A percentile compares a stretch with the other conserved stretches of the same genome.
phyloP scores from a whole-genome alignment of 1,139 yeast species.

The Tardiomyces blankii region DNA sequence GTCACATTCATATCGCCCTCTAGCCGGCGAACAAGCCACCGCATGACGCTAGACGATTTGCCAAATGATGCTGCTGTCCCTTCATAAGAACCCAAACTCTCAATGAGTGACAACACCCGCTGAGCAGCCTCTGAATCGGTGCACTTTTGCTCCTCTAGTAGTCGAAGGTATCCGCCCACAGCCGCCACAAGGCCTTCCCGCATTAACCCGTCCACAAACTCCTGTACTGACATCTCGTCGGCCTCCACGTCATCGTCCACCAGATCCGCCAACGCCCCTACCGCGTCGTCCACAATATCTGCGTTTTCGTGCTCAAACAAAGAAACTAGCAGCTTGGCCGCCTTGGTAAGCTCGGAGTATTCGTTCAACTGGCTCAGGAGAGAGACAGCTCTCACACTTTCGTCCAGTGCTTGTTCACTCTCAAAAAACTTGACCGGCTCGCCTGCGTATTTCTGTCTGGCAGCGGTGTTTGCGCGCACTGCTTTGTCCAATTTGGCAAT shows the following conservation, averaged over 20 bases:
- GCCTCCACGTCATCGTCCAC: slow-evolving; percentile 14
- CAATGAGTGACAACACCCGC: slow-evolving; percentile 2
- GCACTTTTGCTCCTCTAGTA: slow-evolving; percentile 8
- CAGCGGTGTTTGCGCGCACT: slow-evolving; percentile 19
- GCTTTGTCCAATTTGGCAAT: slow-evolving; percentile 18
- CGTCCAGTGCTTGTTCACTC: slow-evolving; percentile 15
- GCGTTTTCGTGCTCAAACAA: slow-evolving; percentile 25
- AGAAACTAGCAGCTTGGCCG: slow-evolving; percentile 18
- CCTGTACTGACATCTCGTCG: slow-evolving; percentile 4
- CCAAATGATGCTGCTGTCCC: not conserved
- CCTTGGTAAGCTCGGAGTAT: slow-evolving; percentile 21
- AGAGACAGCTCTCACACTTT: not conserved
- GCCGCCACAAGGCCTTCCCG: slow-evolving; percentile 5
- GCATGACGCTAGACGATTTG: not conserved
- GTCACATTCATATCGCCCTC: not conserved
- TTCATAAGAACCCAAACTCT: not conserved
- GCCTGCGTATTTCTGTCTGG: slow-evolving; percentile 19
- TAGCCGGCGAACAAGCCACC: not conserved
- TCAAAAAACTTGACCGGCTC: slow-evolving; percentile 27
- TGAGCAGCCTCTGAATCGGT: not conserved
- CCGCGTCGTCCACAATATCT: slow-evolving; percentile 21
- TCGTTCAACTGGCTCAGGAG: slow-evolving; percentile 12
- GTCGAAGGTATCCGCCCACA: slow-evolving; percentile 6
- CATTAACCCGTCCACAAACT: slow-evolving; percentile 7
- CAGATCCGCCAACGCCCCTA: slow-evolving; percentile 19